These are phyloP conservation scores for Citrullus amarus DNA, from an alignment of 306 rosid genomes.

Conservation along the genomic window DNA sequence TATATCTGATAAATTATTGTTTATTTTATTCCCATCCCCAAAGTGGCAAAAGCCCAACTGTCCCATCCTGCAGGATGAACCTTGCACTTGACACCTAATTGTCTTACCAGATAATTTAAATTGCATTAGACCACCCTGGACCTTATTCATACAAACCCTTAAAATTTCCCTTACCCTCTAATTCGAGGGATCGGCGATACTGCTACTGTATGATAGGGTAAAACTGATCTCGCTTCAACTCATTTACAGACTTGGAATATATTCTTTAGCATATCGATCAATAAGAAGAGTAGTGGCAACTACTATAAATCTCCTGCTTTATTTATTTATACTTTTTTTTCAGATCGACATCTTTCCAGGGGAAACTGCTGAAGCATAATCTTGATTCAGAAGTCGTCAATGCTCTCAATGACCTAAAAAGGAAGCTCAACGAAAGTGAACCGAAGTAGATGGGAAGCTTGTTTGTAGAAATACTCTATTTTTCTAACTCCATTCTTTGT, in stretches of 20 bases:
- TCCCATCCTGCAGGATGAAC: not conserved
- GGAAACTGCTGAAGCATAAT: conserved; percentile 73
- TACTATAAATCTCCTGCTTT: conserved; percentile 5
- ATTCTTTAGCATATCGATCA: not conserved
- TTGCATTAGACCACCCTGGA: not conserved
- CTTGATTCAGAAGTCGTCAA: conserved; percentile 79
- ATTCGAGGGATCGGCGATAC: not conserved
- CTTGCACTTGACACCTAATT: not conserved
- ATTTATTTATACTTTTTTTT: not conserved
- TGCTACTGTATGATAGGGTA: not conserved
- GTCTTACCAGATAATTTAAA: not conserved
- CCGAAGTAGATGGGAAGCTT: conserved; percentile 18
- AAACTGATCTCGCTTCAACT: not conserved
- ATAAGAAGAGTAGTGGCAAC: not conserved
- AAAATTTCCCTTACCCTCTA: not conserved
- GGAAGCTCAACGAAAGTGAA: conserved; percentile 45
- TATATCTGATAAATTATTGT: not conserved
- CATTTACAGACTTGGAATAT: not conserved
- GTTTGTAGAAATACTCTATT: not conserved
- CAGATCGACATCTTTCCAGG: conserved; percentile 76
- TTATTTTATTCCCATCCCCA: not conserved
- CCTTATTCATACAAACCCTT: not conserved
- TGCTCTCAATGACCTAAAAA: conserved; percentile 67
- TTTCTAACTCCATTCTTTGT: not conserved
- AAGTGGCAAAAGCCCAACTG: not conserved